Percentiles rank a stretch among this genome's conserved stretches.
Evolutionary conservation across 805 yeast genomes (phyloP).

Genomic region (Jamesozyma rosinii): DNA sequence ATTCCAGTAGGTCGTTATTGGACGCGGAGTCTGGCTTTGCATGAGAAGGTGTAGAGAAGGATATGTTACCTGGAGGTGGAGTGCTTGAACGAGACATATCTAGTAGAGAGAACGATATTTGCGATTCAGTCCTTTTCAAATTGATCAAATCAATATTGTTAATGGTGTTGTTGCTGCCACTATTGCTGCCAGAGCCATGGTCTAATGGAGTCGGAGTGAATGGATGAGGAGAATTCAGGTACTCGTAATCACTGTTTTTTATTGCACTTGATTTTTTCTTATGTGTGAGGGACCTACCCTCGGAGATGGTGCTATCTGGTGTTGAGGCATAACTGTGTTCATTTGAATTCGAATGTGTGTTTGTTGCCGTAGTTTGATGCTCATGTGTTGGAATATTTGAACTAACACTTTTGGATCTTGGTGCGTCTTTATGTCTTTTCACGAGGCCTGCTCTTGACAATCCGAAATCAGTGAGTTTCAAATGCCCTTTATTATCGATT

Average conservation of each 20-base stretch:
- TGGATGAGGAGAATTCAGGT: background rate
- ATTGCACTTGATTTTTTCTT: background rate
- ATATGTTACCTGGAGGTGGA: constrained; percentile 13
- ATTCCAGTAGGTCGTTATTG: background rate
- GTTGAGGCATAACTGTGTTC: constrained; percentile 2
- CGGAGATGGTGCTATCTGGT: constrained; percentile 2
- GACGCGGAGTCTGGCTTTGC: background rate
- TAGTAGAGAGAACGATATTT: constrained; percentile 21
- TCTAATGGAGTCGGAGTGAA: background rate
- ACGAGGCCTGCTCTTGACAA: constrained; percentile 81
- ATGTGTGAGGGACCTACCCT: background rate
- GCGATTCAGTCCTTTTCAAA: constrained; percentile 26
- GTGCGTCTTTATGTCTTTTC: constrained; percentile 52
- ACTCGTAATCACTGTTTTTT: background rate
- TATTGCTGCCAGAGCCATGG: background rate
- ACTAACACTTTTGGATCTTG: constrained; percentile 5
- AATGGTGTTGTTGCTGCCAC: background rate
- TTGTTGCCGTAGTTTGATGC: background rate
- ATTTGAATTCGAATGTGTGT: background rate
- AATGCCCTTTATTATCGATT: constrained; percentile 79
- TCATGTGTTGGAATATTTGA: background rate
- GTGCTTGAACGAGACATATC: constrained; percentile 25
- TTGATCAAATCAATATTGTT: constrained; percentile 4
- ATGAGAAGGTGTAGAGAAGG: constrained; percentile 3
- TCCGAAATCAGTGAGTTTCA: constrained; percentile 93